Conservation (phyloP, 2,329 filamentous ascomycete genomes). For the Venturia oleaginea region DNA sequence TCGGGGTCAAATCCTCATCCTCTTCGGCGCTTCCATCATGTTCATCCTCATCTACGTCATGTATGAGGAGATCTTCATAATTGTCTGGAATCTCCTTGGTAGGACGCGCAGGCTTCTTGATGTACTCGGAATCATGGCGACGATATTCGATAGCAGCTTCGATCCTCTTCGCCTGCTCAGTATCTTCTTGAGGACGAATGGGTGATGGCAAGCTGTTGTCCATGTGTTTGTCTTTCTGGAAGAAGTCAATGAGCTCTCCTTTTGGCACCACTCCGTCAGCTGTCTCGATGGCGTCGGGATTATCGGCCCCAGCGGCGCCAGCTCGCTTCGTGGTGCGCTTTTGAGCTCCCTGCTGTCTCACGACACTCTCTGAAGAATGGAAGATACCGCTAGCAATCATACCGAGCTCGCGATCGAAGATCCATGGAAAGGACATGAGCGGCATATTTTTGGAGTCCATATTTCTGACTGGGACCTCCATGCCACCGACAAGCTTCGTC, state of each 20-base stretch:
- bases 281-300: neutral
- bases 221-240: neutral
- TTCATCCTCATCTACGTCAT: neutral
- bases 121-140: neutral
- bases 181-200: neutral
- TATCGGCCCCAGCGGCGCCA: neutral
- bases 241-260: conserved; percentile 6
- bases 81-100: neutral
- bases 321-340: neutral
- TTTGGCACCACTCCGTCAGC: conserved; percentile 3
- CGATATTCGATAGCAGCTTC: neutral
- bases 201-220: neutral
- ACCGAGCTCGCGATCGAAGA: conserved; percentile 66
- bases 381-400: conserved; percentile 46
- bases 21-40: neutral
- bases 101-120: neutral
- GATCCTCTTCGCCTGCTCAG: neutral
- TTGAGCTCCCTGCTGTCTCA: neutral
- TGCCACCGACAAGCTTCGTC: conserved; percentile 28
- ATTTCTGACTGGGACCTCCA: conserved; percentile 27
- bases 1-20: neutral
- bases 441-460: conserved; percentile 52
- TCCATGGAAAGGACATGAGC: conserved; percentile 88
- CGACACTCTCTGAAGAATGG: neutral
- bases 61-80: neutral